phyloP scores from a whole-genome alignment of 1,284 basidiomycete species.

The Termitomyces sp. region DNA sequence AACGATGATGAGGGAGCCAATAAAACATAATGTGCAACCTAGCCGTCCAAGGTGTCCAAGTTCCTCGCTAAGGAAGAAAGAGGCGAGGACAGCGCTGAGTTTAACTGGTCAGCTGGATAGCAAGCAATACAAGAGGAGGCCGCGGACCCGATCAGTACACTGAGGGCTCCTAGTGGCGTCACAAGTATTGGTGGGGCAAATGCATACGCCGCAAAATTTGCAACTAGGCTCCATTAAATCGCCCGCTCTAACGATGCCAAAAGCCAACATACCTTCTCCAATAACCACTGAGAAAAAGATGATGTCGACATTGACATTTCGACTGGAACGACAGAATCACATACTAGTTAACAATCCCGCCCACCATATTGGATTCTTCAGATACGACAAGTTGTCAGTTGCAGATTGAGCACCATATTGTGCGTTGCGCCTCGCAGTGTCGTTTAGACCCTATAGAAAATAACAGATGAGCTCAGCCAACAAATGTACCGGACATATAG shows the following conservation, averaged over 20 bases:
- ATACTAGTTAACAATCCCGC: conserved; percentile 89
- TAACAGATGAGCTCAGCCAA: conserved; percentile 4
- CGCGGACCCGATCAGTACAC: conserved; percentile 92
- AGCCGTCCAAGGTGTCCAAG: conserved; percentile 90
- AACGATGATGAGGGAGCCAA: conserved; percentile 93
- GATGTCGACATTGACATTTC: conserved; percentile 9
- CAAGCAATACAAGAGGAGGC: conserved; percentile 4
- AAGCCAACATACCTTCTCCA: conserved; percentile 66
- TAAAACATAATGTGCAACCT: conserved; percentile 88
- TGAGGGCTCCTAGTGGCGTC: conserved; percentile 92
- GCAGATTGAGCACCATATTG: conserved; percentile 47
- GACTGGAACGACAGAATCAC: conserved; percentile 30
- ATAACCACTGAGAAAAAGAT: conserved; percentile 62
- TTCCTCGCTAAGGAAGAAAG: conserved; percentile 90
- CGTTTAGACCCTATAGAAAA: conserved; percentile 68
- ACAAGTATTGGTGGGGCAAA: conserved; percentile 98
- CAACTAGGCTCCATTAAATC: conserved; percentile 51
- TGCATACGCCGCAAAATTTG: conserved; percentile 98
- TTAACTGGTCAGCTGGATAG: conserved; percentile 2
- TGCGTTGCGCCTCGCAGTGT: conserved; percentile 56
- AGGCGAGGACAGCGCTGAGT: conserved; percentile 83
- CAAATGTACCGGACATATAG: not conserved
- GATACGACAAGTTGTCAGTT: conserved; percentile 80
- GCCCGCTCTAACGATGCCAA: not conserved
- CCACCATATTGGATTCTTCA: conserved; percentile 98